Evolutionary conservation across 352 stramenopile species (phyloP).

Genomic region (Phytophthora nicotianae): DNA sequence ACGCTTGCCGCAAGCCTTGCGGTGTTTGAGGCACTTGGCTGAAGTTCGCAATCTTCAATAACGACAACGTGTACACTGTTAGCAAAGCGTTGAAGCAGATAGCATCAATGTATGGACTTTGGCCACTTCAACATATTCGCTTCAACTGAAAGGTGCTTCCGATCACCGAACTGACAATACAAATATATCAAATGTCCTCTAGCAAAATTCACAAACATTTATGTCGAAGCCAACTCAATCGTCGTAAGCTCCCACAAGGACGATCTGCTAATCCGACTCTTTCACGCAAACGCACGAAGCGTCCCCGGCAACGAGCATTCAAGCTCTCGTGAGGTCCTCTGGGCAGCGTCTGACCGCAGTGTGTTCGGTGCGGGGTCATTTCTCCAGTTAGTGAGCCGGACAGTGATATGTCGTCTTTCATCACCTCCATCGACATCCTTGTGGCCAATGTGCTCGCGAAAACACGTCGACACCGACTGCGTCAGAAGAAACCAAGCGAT

Average conservation of each 20-base stretch:
- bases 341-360: slow-evolving; percentile 6
- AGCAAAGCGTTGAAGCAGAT: slow-evolving; percentile 24
- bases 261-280: slow-evolving; percentile 18
- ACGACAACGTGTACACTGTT: too few relatives aligned
- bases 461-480: slow-evolving; percentile 19
- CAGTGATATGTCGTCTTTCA: neutral
- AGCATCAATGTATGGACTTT: slow-evolving; percentile 14
- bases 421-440: slow-evolving; percentile 2
- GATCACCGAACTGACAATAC: slow-evolving; percentile 27
- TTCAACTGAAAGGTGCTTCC: slow-evolving; percentile 28
- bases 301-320: slow-evolving; percentile 10
- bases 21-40: too few relatives aligned
- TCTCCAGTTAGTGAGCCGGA: neutral
- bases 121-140: slow-evolving; percentile 23
- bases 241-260: slow-evolving; percentile 1
- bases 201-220: slow-evolving; percentile 2
- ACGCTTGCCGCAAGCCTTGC: too few relatives aligned
- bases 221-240: slow-evolving; percentile 5
- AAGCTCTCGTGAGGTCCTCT: slow-evolving; percentile 1
- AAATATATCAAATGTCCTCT: slow-evolving; percentile 4
- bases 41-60: too few relatives aligned
- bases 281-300: neutral
- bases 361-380: neutral
- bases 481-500: slow-evolving; percentile 20
- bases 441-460: slow-evolving; percentile 20